A percentile compares a stretch with the other conserved stretches of the same genome.
These are phyloP conservation scores for Chaetomium tenue DNA, from an alignment of 495 filamentous ascomycete genomes.

Conservation along the genomic window DNA sequence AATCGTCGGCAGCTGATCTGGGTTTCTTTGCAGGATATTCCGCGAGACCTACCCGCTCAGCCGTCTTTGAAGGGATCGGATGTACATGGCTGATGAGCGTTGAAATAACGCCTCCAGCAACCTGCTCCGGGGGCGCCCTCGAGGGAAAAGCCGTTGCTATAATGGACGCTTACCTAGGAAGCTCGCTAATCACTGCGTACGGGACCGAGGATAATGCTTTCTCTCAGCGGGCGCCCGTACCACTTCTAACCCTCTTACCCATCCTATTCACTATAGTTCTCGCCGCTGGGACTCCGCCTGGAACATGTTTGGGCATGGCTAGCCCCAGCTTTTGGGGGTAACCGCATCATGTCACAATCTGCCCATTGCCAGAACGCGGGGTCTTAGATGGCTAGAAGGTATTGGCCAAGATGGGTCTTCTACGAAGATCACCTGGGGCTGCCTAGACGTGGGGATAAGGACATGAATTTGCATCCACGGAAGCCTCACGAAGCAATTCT, in stretches of 20 bases:
- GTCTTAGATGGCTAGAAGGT: conserved; percentile 3
- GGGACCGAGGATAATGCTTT: background rate
- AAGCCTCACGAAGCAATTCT: background rate
- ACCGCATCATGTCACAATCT: conserved; percentile 22
- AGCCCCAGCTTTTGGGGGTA: conserved; percentile 10
- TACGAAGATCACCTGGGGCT: background rate
- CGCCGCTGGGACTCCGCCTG: conserved; percentile 1
- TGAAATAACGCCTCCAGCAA: background rate
- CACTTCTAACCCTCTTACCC: background rate
- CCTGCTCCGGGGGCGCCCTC: background rate
- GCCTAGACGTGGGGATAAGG: background rate
- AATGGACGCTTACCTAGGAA: too few relatives aligned
- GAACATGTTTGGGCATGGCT: background rate
- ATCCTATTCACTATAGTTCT: background rate
- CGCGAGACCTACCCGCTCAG: background rate
- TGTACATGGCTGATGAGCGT: background rate
- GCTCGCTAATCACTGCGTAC: background rate
- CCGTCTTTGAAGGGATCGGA: background rate
- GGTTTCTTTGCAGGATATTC: background rate
- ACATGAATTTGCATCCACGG: background rate
- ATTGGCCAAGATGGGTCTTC: background rate
- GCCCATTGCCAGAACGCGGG: conserved; percentile 19
- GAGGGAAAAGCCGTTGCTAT: too few relatives aligned
- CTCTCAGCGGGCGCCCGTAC: background rate
- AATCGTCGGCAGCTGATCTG: conserved; percentile 20